Evolutionary conservation across 108 stramenopile species (phyloP).

Genomic region (Cyclotella kingstonii): DNA sequence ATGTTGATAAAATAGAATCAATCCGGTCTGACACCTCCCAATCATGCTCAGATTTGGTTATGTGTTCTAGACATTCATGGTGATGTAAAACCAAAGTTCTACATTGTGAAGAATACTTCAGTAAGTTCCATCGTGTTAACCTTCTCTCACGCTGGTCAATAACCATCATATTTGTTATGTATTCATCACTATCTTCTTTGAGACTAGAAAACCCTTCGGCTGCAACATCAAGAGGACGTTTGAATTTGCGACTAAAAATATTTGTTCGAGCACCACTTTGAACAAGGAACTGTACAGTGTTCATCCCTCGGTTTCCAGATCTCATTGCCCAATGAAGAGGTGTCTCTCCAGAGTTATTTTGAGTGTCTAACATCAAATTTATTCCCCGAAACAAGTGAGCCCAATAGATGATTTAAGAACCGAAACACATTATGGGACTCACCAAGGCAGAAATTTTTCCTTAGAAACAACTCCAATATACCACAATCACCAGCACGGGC

Average conservation of each 20-base stretch:
- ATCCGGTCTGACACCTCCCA: conserved; percentile 90
- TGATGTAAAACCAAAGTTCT: conserved; percentile 87
- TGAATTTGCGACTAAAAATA: conserved; percentile 62
- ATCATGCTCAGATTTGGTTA: conserved; percentile 69
- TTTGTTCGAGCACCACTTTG: conserved; percentile 70
- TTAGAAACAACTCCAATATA: conserved; percentile 59
- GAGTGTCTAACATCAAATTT: conserved; percentile 48
- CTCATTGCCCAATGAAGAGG: conserved; percentile 89
- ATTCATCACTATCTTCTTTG: conserved; percentile 1
- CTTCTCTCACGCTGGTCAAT: conserved; percentile 37
- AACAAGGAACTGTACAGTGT: conserved; percentile 56
- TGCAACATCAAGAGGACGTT: conserved; percentile 81
- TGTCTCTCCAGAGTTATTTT: conserved; percentile 78
- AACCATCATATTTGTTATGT: neutral
- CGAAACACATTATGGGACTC: no score
- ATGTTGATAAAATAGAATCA: conserved; percentile 59
- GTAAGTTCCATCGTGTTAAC: conserved; percentile 56
- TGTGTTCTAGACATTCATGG: conserved; percentile 88
- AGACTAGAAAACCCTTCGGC: conserved; percentile 69
- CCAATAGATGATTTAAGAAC: neutral
- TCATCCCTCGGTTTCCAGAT: conserved; percentile 53
- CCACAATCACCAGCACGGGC: conserved; percentile 71
- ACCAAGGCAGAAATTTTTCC: conserved; percentile 57
- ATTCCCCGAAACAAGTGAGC: neutral
- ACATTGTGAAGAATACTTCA: conserved; percentile 56